phyloP scores from a whole-genome alignment of 169 alveolate species.

The Plasmodium cynomolgi region DNA sequence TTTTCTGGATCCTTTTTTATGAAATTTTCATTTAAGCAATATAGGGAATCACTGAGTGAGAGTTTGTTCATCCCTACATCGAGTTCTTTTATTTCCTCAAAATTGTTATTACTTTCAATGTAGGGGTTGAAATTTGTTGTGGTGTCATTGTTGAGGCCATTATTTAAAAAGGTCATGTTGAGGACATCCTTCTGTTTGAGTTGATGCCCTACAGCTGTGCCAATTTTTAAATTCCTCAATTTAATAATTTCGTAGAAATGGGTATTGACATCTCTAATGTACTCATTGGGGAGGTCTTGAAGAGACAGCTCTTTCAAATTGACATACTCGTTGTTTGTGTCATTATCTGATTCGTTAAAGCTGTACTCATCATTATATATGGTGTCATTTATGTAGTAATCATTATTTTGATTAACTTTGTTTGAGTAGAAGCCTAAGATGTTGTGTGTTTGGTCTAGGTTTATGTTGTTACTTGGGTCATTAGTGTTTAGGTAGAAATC shows the following conservation, averaged over 20 bases:
- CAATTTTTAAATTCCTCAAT: constrained; percentile 53
- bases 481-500: constrained; percentile 29
- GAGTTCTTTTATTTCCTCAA: constrained; percentile 58
- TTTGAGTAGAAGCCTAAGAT: constrained; percentile 42
- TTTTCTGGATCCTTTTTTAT: constrained; percentile 36
- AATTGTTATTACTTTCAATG: constrained; percentile 31
- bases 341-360: background rate
- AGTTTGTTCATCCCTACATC: constrained; percentile 19
- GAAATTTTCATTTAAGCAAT: constrained; percentile 54
- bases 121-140: constrained; percentile 23
- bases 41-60: constrained; percentile 39
- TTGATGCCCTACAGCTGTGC: constrained; percentile 71
- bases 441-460: constrained; percentile 44
- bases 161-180: constrained; percentile 55
- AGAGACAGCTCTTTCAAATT: constrained; percentile 52
- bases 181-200: constrained; percentile 39
- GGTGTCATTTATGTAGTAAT: constrained; percentile 23
- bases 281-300: constrained; percentile 44
- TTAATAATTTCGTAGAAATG: constrained; percentile 66
- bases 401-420: constrained; percentile 17
- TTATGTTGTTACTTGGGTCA: constrained; percentile 15
- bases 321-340: constrained; percentile 10
- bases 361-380: constrained; percentile 4
- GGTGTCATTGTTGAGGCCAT: constrained; percentile 65
- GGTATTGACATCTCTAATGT: constrained; percentile 64